Base-by-base conservation (phyloP, 2,329 filamentous ascomycete species). In the Beauveria pseudobassiana region DNA sequence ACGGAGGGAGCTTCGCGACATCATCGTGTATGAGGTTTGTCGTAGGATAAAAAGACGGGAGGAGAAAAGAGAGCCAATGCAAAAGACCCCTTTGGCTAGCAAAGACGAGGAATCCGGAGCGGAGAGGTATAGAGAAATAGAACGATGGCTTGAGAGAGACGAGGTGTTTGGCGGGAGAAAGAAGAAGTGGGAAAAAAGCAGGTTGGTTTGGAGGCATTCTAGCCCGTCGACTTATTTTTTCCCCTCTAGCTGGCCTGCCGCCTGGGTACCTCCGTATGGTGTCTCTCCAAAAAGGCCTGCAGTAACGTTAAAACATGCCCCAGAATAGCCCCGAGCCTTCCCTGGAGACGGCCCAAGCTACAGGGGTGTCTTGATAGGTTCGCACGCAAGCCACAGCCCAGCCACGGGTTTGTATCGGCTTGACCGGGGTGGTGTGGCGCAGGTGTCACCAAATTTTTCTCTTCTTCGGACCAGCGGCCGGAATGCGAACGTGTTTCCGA, bases 1-100 rank as follows among this genome's bases (percentile, higher is more conserved):
- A 73, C 80, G 74, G 67, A 78, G 68, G 71, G 82, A 81, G 76
- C 78, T 80, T 76, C 82, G 81, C 73, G 82, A 84, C 75, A 86
- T 72, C 83, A 86, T 86, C 66, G 70, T 81, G 73, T 59, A 46
- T 48, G 34, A 45, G 28, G 38, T 59, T 42, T 61, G 60, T 66
- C 63, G 67, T 63, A 45, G 48, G 12, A 45, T 18, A 9, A 24
- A 51, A 28, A 51, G 57, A 63, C 52, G 54, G 42, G 42, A 43
- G 18, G 42, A 43, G n/a, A 43, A 43, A 43, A 43, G 18, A 43
- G 18, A 43, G 26, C 18, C 30, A n/a, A 61, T 58, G 20, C 62
- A 57, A 22, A 61, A 61, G 30, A 10, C 38, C n/a, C 40, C 57
- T 43, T 52, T 51, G 38, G 22, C 46, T 43, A 40, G 51, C 58